phyloP scores from a whole-genome alignment of 83 land plant species.

The Thuja plicata region DNA sequence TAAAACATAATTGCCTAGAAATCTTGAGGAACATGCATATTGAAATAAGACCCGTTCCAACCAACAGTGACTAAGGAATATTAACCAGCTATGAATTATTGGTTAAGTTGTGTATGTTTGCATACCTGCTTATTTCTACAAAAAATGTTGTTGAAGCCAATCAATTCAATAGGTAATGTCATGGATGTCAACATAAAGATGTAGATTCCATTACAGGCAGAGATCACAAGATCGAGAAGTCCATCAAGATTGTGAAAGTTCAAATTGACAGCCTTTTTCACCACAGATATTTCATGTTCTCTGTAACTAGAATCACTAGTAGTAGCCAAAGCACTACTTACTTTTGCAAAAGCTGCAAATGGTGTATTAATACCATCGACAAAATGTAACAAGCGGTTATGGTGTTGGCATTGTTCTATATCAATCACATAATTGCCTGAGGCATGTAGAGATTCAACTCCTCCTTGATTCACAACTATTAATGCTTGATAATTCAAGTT shows the following conservation, averaged over 20 bases:
- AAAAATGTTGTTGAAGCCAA: neutral
- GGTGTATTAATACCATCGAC: conserved; percentile 62
- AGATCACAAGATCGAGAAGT: too few species aligned
- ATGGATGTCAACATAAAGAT: conserved; percentile 32
- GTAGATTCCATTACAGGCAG: conserved; percentile 18
- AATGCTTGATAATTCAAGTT: neutral
- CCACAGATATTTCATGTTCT: conserved; percentile 49
- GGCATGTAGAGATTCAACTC: conserved; percentile 48
- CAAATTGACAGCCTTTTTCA: conserved; percentile 77
- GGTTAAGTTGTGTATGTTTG: neutral
- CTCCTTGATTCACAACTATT: conserved; percentile 25
- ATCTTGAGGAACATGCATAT: neutral
- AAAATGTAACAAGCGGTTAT: conserved; percentile 49
- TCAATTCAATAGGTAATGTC: neutral
- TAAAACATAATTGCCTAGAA: neutral
- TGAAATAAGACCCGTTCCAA: neutral
- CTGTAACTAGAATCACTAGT: conserved; percentile 26
- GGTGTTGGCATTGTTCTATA: conserved; percentile 37
- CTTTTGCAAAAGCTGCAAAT: conserved; percentile 73
- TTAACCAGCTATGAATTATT: neutral
- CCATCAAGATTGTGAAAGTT: conserved; percentile 74
- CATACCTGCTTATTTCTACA: neutral
- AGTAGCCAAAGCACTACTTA: conserved; percentile 60
- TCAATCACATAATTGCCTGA: conserved; percentile 49
- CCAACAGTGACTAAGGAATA: neutral